Percentiles rank a stretch among this genome's conserved stretches.
Evolutionary conservation across 1,139 yeast species (phyloP).

Genomic region (Blastobotrys niveus): DNA sequence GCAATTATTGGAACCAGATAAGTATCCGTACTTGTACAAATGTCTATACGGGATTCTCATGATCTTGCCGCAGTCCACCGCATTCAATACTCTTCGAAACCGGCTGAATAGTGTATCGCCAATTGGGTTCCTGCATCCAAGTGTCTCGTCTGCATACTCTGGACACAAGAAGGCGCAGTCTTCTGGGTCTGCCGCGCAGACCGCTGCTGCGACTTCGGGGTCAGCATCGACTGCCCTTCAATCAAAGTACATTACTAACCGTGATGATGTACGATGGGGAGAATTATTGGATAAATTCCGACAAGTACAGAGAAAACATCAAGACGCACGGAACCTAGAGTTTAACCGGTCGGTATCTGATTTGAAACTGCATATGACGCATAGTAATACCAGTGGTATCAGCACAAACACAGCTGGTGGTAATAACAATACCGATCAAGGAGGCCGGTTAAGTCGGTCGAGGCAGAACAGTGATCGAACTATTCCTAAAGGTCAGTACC

Average conservation of each 20-base stretch:
- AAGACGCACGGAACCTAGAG: slow-evolving; percentile 30
- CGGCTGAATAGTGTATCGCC: slow-evolving; percentile 57
- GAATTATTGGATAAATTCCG: slow-evolving; percentile 61
- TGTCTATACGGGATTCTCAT: slow-evolving; percentile 87
- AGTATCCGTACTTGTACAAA: slow-evolving; percentile 75
- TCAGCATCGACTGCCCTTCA: slow-evolving; percentile 5
- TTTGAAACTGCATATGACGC: slow-evolving; percentile 9
- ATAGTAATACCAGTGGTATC: neutral
- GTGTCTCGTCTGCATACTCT: slow-evolving; percentile 19
- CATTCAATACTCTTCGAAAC: slow-evolving; percentile 73
- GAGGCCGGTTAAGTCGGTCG: no score
- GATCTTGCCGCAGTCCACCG: slow-evolving; percentile 94
- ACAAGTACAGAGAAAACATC: slow-evolving; percentile 54
- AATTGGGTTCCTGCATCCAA: slow-evolving; percentile 31
- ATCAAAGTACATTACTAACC: slow-evolving; percentile 11
- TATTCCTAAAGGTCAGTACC: no score
- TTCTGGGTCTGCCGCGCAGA: neutral
- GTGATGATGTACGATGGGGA: slow-evolving; percentile 38
- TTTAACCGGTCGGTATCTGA: slow-evolving; percentile 15
- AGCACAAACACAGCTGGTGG: neutral
- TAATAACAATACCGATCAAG: no score
- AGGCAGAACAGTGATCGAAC: no score
- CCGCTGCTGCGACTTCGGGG: neutral
- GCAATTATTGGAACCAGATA: slow-evolving; percentile 81
- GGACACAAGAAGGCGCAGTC: neutral